Evolutionary conservation across 2,329 filamentous ascomycete species (phyloP).

Genomic region (Fusarium coicis): DNA sequence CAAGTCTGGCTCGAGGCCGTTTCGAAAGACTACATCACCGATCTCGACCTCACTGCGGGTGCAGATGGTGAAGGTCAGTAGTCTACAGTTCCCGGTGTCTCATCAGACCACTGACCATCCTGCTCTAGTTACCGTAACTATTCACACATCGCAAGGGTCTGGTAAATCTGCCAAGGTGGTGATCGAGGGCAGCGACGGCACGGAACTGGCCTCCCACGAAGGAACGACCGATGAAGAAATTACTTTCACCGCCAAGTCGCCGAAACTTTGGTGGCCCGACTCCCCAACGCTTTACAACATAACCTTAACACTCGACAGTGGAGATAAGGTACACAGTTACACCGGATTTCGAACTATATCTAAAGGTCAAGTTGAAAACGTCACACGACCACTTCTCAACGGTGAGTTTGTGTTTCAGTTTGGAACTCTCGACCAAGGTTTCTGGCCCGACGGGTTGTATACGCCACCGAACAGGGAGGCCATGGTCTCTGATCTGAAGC

Average conservation of each 20-base stretch:
- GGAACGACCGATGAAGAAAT: conserved; percentile 60
- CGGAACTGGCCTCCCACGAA: neutral
- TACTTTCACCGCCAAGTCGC: conserved; percentile 63
- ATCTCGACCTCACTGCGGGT: conserved; percentile 69
- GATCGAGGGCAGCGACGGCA: neutral
- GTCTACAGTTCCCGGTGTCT: accelerated
- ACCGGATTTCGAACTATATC: conserved; percentile 75
- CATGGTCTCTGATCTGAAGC: conserved; percentile 72
- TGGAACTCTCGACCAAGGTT: conserved; percentile 76
- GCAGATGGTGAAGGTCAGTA: conserved; percentile 13
- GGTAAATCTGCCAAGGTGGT: neutral
- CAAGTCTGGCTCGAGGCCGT: conserved; percentile 76
- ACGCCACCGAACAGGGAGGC: conserved; percentile 73
- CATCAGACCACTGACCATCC: neutral
- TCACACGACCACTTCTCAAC: conserved; percentile 72
- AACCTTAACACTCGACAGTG: conserved; percentile 58
- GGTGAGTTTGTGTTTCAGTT: conserved; percentile 76
- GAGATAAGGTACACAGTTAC: conserved; percentile 70
- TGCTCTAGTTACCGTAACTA: conserved; percentile 3
- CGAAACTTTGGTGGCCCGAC: conserved; percentile 73
- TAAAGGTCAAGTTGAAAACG: conserved; percentile 64
- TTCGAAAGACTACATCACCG: conserved; percentile 65
- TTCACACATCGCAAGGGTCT: neutral
- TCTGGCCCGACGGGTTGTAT: conserved; percentile 77
- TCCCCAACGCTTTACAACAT: conserved; percentile 73